Evolutionary conservation across 192 early-diverging fungal genomes (phyloP), one percentile per base, ranked within the genome.

Genomic region (Neocallimastix lanati): DNA sequence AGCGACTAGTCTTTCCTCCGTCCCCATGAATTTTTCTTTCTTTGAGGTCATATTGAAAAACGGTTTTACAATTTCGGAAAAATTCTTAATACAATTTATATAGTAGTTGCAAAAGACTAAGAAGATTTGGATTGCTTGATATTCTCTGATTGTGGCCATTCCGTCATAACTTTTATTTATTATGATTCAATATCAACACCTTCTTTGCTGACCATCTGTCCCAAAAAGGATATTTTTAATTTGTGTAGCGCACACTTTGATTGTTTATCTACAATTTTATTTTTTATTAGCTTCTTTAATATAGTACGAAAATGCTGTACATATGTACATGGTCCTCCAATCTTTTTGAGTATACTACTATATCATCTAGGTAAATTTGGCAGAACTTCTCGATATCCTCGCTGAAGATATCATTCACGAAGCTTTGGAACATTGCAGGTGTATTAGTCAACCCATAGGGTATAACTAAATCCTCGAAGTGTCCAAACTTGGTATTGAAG

Each of bases 21-120:
- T n/a, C n/a, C n/a, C n/a, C n/a, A 76, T 40, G 27, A 29, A 82
- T 7, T 28, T 4, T 21, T 27, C 28, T 12, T 28, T 36, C 13
- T 82, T 50, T 16, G 67, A 78, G 21, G 81, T 28, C 12, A 85
- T 76, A 28, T 82, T 30, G 38, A 58, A 82, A 12, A 86, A 40
- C 28, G 85, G 83, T 29, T 21, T 12, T 29, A 78, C 82, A 16
- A 80, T 81, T 28, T 37, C n/a, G 21, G 82, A 16, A 78, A 36
- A 85, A 38, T 82, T 76, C 76, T 36, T 28, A 27, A 84, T 40
- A 58, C 82, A 85, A 13, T 80, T 33, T 29, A 80, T 80, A 67
- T 86, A 85, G 79, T 81, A 85, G 28, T 83, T 81, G 18, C 79
- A 78, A 28, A 85, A 78, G 4, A 83, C 85, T n/a, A n/a, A n/a